Conservation (phyloP, 768 basidiomycete genomes). For the Leccinellum albellum region DNA sequence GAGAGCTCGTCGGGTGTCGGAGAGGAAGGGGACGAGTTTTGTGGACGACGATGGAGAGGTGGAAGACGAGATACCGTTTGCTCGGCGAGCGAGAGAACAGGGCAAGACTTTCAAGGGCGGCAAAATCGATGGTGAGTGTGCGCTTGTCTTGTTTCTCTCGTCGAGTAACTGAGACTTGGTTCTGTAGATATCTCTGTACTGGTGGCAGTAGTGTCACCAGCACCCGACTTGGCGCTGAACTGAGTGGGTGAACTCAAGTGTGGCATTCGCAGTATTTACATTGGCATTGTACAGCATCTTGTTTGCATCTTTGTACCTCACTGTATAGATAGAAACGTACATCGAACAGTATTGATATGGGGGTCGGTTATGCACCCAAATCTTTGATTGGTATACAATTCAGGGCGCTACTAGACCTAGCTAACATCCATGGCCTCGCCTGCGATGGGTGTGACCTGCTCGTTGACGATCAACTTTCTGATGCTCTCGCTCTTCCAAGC, state of each 20-base stretch:
- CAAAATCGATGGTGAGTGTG: conserved; percentile 72
- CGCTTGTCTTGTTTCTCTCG: background rate
- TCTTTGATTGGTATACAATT: conserved; percentile 5
- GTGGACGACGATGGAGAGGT: conserved; percentile 26
- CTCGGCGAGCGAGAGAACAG: conserved; percentile 68
- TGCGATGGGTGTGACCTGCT: conserved; percentile 54
- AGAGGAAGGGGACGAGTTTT: conserved; percentile 34
- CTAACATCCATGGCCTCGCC: conserved; percentile 83
- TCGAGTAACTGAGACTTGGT: conserved; percentile 1
- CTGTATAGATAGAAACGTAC: conserved; percentile 27
- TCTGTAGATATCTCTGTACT: conserved; percentile 59
- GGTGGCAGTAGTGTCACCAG: conserved; percentile 60
- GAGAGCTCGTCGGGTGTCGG: conserved; percentile 67
- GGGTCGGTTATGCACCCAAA: conserved; percentile 8
- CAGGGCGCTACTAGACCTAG: conserved; percentile 32
- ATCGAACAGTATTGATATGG: conserved; percentile 10
- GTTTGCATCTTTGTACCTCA: conserved; percentile 16
- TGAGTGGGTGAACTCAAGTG: conserved; percentile 2
- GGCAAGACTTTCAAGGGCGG: conserved; percentile 75
- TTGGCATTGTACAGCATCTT: conserved; percentile 25
- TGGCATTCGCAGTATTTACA: conserved; percentile 13
- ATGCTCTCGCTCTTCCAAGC: conserved; percentile 83
- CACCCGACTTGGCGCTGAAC: conserved; percentile 23
- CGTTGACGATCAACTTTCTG: conserved; percentile 65
- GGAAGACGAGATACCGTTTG: conserved; percentile 74